A percentile compares a stretch with the other conserved stretches of the same genome.
Evolutionary conservation across 2,329 filamentous ascomycete genomes (phyloP).

Genomic region (Stagonosporopsis vannaccii): DNA sequence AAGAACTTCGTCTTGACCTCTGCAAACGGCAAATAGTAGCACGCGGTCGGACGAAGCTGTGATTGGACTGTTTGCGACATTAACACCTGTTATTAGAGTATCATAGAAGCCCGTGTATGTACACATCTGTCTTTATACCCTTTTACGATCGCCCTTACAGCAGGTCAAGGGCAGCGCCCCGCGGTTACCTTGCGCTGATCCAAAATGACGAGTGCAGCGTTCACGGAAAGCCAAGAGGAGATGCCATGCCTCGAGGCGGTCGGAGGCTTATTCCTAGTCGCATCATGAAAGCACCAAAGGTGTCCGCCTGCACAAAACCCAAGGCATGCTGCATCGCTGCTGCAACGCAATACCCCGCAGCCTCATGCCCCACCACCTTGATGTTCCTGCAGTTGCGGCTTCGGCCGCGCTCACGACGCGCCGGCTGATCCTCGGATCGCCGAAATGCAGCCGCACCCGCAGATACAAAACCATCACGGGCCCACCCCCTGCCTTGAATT

Average conservation of each 20-base stretch:
- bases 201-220: too few relatives aligned
- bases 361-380: constrained; percentile 11
- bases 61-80: not conserved
- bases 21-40: constrained; percentile 13
- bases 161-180: too few relatives aligned
- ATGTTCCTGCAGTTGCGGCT: constrained; percentile 24
- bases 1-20: constrained; percentile 23
- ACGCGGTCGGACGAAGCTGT: not conserved
- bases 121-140: not conserved
- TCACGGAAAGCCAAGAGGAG: too few relatives aligned
- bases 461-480: not conserved
- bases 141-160: not conserved
- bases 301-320: not conserved
- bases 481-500: not conserved
- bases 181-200: too few relatives aligned
- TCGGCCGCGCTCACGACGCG: constrained; percentile 2
- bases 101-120: not conserved
- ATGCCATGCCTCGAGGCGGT: too few relatives aligned
- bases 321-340: not conserved
- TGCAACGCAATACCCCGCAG: constrained; percentile 16
- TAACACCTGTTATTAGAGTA: not conserved
- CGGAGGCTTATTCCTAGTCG: too few relatives aligned
- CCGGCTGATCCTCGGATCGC: constrained; percentile 1
- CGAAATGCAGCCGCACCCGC: not conserved
- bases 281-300: too few relatives aligned